phyloP scores from a whole-genome alignment of 768 basidiomycete species.

The Phylloporus sp. region DNA sequence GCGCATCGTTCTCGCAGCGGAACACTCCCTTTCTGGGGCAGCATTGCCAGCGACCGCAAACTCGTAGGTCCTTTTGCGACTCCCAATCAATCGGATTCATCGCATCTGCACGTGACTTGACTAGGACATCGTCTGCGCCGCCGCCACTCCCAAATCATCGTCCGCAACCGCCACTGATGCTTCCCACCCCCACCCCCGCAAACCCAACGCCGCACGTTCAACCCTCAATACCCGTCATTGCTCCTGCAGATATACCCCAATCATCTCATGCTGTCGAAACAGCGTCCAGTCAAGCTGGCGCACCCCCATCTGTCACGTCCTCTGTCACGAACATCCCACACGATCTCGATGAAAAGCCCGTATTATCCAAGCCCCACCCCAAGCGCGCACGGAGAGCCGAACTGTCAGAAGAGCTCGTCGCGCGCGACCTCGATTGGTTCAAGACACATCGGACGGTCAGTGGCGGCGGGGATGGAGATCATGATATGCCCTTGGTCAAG shows the following conservation, averaged over 20 bases:
- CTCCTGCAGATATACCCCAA: background rate
- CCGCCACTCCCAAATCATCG: too few species aligned
- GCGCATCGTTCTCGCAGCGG: conserved; percentile 11
- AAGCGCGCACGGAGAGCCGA: conserved; percentile 21
- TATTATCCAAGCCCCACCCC: conserved; percentile 23
- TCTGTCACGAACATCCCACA: background rate
- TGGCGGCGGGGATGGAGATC: background rate
- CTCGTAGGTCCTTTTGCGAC: conserved; percentile 14
- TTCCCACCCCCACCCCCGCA: background rate
- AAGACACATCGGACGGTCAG: conserved; percentile 12
- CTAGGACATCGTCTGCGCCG: too few species aligned
- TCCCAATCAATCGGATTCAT: conserved; percentile 3
- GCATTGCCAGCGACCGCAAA: background rate
- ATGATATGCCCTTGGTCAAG: background rate
- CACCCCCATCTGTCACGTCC: background rate
- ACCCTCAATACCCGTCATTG: background rate
- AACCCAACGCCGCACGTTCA: background rate
- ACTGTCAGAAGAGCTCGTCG: conserved; percentile 20
- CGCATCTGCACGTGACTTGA: background rate
- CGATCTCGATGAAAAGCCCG: background rate
- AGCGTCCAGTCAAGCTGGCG: background rate
- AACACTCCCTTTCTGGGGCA: background rate
- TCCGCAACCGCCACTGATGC: background rate
- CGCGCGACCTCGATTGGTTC: conserved; percentile 30
- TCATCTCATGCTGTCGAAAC: background rate